Conservation (phyloP, 441 rosid genomes). For the Gossypium gossypioides region DNA sequence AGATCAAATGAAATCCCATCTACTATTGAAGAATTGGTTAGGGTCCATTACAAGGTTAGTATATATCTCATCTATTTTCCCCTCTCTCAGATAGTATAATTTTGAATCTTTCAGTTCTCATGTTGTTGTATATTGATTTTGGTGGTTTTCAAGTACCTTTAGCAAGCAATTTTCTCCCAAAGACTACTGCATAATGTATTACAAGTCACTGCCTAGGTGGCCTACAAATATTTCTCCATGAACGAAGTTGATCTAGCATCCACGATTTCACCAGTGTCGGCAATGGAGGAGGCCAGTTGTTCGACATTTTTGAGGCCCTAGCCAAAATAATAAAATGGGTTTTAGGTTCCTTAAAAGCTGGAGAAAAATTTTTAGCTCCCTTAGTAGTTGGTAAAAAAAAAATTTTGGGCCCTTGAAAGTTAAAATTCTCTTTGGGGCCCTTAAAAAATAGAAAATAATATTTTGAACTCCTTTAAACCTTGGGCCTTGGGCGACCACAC, state of each 20-base stretch:
- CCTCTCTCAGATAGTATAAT: neutral
- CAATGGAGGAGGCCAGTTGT: slow-evolving; percentile 15
- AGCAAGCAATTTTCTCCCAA: slow-evolving; percentile 28
- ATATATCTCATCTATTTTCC: neutral
- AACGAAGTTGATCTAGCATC: too few species aligned
- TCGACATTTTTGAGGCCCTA: too few species aligned
- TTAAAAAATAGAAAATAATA: too few species aligned
- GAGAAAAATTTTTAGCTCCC: too few species aligned
- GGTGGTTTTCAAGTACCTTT: slow-evolving; percentile 29
- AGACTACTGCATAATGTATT: neutral
- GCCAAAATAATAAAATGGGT: too few species aligned
- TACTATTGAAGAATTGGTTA: slow-evolving; percentile 31
- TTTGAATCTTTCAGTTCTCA: neutral
- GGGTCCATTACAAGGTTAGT: slow-evolving; percentile 30
- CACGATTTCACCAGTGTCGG: slow-evolving; percentile 59
- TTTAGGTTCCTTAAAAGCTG: too few species aligned
- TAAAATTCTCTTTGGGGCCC: too few species aligned
- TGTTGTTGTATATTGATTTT: neutral
- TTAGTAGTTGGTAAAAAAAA: too few species aligned
- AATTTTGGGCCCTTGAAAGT: too few species aligned
- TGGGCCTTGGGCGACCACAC: too few species aligned
- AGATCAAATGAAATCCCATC: slow-evolving; percentile 47
- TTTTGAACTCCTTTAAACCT: too few species aligned
- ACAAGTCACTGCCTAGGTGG: slow-evolving; percentile 9
- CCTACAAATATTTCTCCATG: neutral